phyloP scores from a whole-genome alignment of 2,329 filamentous ascomycete species.

The Fusarium robinianum region DNA sequence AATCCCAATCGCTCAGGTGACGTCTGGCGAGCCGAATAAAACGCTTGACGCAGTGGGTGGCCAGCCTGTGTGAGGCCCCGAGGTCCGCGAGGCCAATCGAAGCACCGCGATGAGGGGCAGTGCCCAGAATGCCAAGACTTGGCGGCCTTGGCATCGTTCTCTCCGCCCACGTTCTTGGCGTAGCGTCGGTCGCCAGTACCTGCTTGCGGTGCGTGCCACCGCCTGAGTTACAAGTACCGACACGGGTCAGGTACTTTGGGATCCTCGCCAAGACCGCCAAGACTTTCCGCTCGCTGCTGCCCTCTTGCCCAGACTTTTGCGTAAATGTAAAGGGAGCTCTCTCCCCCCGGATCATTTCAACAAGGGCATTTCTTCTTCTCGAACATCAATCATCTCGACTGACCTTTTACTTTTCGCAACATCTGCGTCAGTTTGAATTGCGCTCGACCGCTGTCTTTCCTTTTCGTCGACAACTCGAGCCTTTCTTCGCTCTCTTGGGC shows the following conservation, averaged over 20 bases:
- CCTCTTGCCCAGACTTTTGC: constrained; percentile 41
- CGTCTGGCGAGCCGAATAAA: constrained; percentile 35
- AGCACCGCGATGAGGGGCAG: constrained; percentile 38
- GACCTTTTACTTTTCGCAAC: constrained; percentile 4
- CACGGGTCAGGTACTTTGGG: constrained; percentile 23
- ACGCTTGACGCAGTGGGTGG: constrained; percentile 39
- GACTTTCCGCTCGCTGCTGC: constrained; percentile 46
- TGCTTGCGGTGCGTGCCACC: rapidly evolving
- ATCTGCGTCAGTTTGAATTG: constrained; percentile 2
- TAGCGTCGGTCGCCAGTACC: constrained; percentile 28
- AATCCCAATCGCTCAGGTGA: constrained; percentile 36
- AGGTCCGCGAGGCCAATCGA: constrained; percentile 39
- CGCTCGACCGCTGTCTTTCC: background rate
- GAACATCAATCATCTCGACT: constrained; percentile 23
- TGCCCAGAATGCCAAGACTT: constrained; percentile 48
- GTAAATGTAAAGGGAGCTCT: constrained; percentile 46
- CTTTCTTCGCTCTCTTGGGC: background rate
- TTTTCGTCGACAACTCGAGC: background rate
- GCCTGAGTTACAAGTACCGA: constrained; percentile 9
- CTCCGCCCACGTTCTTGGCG: constrained; percentile 34
- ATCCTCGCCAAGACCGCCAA: constrained; percentile 43
- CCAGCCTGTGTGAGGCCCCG: constrained; percentile 37
- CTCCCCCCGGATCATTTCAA: constrained; percentile 35
- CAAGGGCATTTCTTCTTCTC: constrained; percentile 28
- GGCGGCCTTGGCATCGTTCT: constrained; percentile 43